These are phyloP conservation scores for Cryptococcus sp. DNA, from an alignment of 1,284 basidiomycete species.

Conservation along the genomic window DNA sequence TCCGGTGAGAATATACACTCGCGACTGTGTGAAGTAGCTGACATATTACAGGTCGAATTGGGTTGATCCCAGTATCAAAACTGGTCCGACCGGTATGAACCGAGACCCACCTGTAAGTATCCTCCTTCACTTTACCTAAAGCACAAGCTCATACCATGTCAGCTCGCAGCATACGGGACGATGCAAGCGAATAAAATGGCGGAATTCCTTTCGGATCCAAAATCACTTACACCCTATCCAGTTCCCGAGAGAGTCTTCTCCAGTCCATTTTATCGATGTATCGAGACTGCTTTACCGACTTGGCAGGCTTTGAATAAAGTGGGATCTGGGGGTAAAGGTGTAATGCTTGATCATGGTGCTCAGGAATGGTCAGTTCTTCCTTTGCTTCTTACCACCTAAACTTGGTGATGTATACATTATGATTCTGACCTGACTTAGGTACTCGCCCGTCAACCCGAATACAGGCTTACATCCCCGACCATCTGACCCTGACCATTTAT, in stretches of 20 bases:
- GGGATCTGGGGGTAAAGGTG: slow-evolving; percentile 11
- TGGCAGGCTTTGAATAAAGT: slow-evolving; percentile 27
- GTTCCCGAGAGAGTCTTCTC: slow-evolving; percentile 39
- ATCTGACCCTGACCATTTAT: slow-evolving; percentile 21
- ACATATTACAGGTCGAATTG: slow-evolving; percentile 29
- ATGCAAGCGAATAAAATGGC: slow-evolving; percentile 37
- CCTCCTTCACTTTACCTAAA: neutral
- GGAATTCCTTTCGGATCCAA: slow-evolving; percentile 25
- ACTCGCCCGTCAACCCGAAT: slow-evolving; percentile 29
- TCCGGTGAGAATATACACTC: slow-evolving; percentile 26
- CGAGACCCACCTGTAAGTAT: slow-evolving; percentile 49
- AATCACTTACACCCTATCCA: slow-evolving; percentile 22
- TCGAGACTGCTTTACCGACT: slow-evolving; percentile 50
- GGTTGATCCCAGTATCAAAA: slow-evolving; percentile 40
- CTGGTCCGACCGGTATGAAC: slow-evolving; percentile 47
- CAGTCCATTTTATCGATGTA: slow-evolving; percentile 51
- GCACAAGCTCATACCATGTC: neutral
- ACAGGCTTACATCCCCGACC: slow-evolving; percentile 45
- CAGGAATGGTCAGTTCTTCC: slow-evolving; percentile 49
- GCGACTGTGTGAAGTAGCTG: neutral
- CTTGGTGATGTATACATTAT: neutral
- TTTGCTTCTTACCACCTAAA: neutral
- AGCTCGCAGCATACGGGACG: slow-evolving; percentile 50
- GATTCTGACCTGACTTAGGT: slow-evolving; percentile 17
- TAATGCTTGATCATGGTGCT: slow-evolving; percentile 50